Evolutionary conservation across 2,329 filamentous ascomycete species (phyloP).

Genomic region (Xylaria arbuscula): DNA sequence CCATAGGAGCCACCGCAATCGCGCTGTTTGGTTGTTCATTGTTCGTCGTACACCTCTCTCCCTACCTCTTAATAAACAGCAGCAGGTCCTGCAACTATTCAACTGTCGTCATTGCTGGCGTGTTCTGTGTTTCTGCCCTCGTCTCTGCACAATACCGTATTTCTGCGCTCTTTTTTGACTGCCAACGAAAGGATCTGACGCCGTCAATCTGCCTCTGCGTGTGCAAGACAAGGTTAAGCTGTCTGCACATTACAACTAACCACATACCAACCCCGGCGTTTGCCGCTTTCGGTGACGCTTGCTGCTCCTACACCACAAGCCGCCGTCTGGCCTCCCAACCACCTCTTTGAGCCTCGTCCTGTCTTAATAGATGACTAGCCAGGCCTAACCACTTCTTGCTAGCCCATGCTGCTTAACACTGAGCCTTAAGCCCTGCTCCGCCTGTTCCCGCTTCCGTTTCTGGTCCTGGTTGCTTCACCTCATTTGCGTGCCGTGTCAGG

Average conservation of each 20-base stretch:
- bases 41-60: background rate
- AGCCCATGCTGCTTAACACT: slow-evolving; percentile 41
- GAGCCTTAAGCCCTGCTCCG: slow-evolving; percentile 38
- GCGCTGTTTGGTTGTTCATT: background rate
- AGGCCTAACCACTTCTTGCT: slow-evolving; percentile 24
- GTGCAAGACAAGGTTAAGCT: slow-evolving; percentile 33
- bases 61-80: slow-evolving; percentile 13
- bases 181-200: slow-evolving; percentile 16
- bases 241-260: slow-evolving; percentile 32
- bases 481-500: slow-evolving; percentile 48
- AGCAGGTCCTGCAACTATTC: slow-evolving; percentile 24
- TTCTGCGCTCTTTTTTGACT: slow-evolving; percentile 21
- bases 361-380: slow-evolving; percentile 19
- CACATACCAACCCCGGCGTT: slow-evolving; percentile 29
- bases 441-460: slow-evolving; percentile 21
- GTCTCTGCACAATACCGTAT: background rate
- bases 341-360: slow-evolving; percentile 35
- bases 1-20: slow-evolving; percentile 6
- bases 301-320: slow-evolving; percentile 7
- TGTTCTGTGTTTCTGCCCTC: slow-evolving; percentile 2
- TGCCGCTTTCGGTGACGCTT: slow-evolving; percentile 29
- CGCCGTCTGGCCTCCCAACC: slow-evolving; percentile 22
- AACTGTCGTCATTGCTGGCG: background rate
- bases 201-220: slow-evolving; percentile 13
- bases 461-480: slow-evolving; percentile 35